Evolutionary conservation across 441 rosid species (phyloP).

Genomic region (Jatropha podagrica): DNA sequence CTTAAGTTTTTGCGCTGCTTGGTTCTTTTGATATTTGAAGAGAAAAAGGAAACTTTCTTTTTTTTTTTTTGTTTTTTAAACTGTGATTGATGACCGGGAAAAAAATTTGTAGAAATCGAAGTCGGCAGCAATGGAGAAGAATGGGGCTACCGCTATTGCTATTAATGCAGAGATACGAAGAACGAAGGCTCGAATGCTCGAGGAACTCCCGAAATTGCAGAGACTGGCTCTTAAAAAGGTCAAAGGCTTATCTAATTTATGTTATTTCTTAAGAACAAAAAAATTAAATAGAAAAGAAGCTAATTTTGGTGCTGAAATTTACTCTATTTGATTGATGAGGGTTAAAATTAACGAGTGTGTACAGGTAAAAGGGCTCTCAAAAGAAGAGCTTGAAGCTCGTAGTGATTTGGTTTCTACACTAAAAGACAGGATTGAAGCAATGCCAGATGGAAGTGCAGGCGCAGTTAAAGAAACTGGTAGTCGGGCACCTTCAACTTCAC

Average conservation of each 20-base stretch:
- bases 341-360: not conserved
- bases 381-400: slow-evolving; percentile 77
- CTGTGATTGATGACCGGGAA: not conserved
- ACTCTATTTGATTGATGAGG: not conserved
- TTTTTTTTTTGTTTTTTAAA: not conserved
- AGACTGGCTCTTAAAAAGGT: slow-evolving; percentile 88
- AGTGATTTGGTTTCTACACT: slow-evolving; percentile 80
- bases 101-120: slow-evolving; percentile 63
- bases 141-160: slow-evolving; percentile 74
- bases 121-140: slow-evolving; percentile 62
- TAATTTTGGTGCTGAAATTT: slow-evolving; percentile 1
- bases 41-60: too few species aligned
- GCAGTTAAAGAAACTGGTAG: slow-evolving; percentile 60
- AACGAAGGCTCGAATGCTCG: slow-evolving; percentile 79
- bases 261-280: not conserved
- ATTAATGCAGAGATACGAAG: slow-evolving; percentile 91
- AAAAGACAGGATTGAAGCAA: slow-evolving; percentile 76
- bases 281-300: not conserved
- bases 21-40: not conserved
- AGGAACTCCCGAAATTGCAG: slow-evolving; percentile 88
- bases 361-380: slow-evolving; percentile 83
- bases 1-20: not conserved
- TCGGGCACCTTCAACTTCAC: slow-evolving; percentile 68
- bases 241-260: not conserved
- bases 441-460: slow-evolving; percentile 77